phyloP scores from a whole-genome alignment of 345 rosid species.

The Citrus sinensis region DVS_A1.0 CM039161.1:20028501-20029000 shows the following conservation, averaged over 20 bases:
- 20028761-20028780: constrained; percentile 55
- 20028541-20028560: not conserved
- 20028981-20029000: not conserved
- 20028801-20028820: not conserved
- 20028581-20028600: not conserved
- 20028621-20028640: not conserved
- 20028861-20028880: constrained; percentile 3
- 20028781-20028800: constrained; percentile 13
- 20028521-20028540: not conserved
- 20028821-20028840: not conserved
- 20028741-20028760: constrained; percentile 78
- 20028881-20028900: not conserved
- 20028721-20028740: constrained; percentile 88
- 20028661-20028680: not conserved
- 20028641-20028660: not conserved
- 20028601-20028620: not conserved
- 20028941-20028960: not conserved
- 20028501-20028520: not conserved
- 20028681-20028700: constrained; percentile 30
- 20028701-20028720: constrained; percentile 94
- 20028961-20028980: not conserved
- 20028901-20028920: not conserved
- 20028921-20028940: not conserved
- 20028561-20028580: not conserved
- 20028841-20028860: not conserved